Conservation (phyloP, 116 monocot genomes). For the Cymodocea nodosa region DNA sequence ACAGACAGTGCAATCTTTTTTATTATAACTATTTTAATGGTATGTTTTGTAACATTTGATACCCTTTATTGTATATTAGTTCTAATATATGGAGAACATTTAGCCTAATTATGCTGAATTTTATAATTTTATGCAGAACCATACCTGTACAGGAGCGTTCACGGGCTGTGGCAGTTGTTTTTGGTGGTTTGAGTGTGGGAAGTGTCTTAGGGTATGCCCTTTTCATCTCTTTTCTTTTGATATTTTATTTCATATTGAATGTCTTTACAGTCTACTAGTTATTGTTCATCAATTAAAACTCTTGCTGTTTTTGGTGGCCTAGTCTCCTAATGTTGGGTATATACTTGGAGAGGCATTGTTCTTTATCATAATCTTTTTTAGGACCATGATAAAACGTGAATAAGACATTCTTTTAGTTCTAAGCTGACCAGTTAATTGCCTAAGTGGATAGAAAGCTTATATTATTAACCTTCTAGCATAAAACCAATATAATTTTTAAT, state of each 20-base stretch:
- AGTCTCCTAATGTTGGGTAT: no score
- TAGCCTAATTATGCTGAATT: not conserved
- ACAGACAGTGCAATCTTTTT: no score
- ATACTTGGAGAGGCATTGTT: no score
- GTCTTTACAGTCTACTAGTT: not conserved
- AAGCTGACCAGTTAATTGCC: no score
- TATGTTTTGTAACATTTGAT: not conserved
- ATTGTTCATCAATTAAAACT: not conserved
- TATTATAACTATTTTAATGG: no score
- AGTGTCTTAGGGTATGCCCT: constrained; percentile 76
- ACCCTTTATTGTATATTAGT: not conserved
- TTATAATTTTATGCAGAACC: constrained; percentile 35
- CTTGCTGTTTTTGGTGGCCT: no score
- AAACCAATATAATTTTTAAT: no score
- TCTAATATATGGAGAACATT: not conserved
- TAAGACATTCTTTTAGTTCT: no score
- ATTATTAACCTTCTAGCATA: no score
- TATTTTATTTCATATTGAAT: not conserved
- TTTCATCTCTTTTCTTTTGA: not conserved
- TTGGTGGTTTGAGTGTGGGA: constrained; percentile 95
- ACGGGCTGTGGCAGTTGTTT: constrained; percentile 94
- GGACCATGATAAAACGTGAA: no score
- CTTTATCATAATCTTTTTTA: no score
- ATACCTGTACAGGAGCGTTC: constrained; percentile 90
- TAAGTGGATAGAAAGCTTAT: no score